Base-by-base conservation (phyloP, 148 eudicot genomes). In the Tetragonia tetragonoides region DNA sequence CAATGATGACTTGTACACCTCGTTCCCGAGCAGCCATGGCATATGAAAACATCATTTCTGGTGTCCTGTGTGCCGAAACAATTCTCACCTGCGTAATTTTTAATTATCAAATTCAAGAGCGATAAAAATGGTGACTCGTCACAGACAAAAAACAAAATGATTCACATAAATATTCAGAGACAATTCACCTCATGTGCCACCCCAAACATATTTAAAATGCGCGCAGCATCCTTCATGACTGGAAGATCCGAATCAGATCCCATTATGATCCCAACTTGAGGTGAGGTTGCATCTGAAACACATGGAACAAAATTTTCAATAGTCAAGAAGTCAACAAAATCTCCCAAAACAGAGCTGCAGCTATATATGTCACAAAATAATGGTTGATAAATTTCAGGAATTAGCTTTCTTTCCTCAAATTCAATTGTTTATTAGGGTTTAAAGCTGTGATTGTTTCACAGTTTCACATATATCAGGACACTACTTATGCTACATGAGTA, bases 191-290 rank as follows among this genome's bases (percentile, higher is more conserved):
- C 99, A 68, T 87, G 75, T 74, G 88, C 79, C 56, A 95, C 88
- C 63, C 82, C 90, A 85, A 95, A 93, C 76, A 85, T 79, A 66
- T 77, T 79, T 73, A 93, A 83, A 20, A 93, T 79, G 72, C 83
- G 84, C 47, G 94, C 90, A 82, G 98, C 96, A 3, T 90, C 94
- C 81, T 93, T 91, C 98, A 93, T 93, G 44, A 95, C 97, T 56
- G 94, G 94, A 71, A 92, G 96, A 85, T 95, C 97, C 41, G 99
- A 95, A 79, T 95, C 97, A 37, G 99, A 95, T 59, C 99, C 99
- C 99, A 95, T 95, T 70, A 95, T 90, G 84, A 95, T 91, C 59
- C 92, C 99, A 80, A 95, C 97, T 82, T 80, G 88, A 40, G 94
- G 94, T 21, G 87, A 56, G 9, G 17, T 85, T 83, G 90, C 75